phyloP scores from a whole-genome alignment of 257 asterid species.

The Apocynum venetum region DNA sequence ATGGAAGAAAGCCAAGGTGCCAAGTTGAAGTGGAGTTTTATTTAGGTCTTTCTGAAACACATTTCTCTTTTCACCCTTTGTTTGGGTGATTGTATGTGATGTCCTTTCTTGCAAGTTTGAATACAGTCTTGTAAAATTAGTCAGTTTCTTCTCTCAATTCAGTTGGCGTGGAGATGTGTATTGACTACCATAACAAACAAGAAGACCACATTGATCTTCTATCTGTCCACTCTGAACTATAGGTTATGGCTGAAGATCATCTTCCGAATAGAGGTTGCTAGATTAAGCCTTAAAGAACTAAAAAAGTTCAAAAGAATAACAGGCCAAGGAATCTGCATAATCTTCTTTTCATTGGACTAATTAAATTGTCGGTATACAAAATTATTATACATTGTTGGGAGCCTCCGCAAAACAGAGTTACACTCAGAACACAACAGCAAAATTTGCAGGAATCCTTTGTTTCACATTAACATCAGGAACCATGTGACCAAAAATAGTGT shows the following conservation, averaged over 20 bases:
- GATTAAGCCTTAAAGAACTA: neutral
- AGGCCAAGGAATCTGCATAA: neutral
- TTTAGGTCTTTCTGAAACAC: neutral
- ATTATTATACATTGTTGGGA: constrained; percentile 10
- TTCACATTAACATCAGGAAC: constrained; percentile 30
- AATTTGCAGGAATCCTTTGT: constrained; percentile 16
- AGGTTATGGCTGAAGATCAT: neutral
- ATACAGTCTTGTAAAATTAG: neutral
- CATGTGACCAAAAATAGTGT: constrained; percentile 12
- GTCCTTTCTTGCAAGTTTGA: neutral
- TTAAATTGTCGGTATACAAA: constrained; percentile 13
- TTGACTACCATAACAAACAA: neutral
- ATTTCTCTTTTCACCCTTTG: neutral
- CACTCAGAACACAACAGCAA: constrained; percentile 8
- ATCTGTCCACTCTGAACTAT: neutral
- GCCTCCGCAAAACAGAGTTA: constrained; percentile 2
- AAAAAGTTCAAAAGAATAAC: neutral
- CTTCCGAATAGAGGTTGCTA: neutral
- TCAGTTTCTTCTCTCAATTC: neutral
- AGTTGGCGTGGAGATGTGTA: neutral
- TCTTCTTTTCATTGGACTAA: neutral
- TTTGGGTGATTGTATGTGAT: neutral
- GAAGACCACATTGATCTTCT: neutral
- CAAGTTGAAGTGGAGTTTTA: neutral
- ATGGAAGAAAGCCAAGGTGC: neutral